Evolutionary conservation across 805 yeast species (phyloP), one percentile per base, ranked within the genome.

Genomic region (Barnettozyma siamensis): DNA sequence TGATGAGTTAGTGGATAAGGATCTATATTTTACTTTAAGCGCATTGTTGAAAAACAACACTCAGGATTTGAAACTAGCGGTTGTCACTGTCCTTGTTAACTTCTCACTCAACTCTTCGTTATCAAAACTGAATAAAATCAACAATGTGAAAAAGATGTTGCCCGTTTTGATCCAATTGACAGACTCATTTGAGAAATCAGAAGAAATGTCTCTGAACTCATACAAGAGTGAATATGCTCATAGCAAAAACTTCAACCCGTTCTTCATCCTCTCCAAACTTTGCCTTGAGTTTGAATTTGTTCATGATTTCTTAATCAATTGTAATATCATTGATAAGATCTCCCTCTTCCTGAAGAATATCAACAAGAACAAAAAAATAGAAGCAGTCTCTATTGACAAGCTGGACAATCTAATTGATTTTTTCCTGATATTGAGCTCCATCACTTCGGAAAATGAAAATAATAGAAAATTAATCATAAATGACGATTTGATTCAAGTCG

Each of bases 381-480:
- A 53, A 17, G 51, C 53, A 15, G 40, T 64, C 8, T 52, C 61
- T 29, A 54, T 59, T 23, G 41, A 50, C 9, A 50, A 62, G 4
- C 44, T 64, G 24, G 57, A 60, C 38, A 62, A 60, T 31, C 50
- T 64, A 11, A 50, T 64, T 9, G 68, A 63, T 45, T 62, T 66
- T 13, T 53, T 67, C 35, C 47, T 66, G 27, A 58, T 65, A 5
- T 42, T 69, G 33, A 62, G 70, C 41, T 64, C 68, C 16, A 50
- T 67, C n/a, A 61, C 67, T 2, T 52, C 69, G 0, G 53, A 57
- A 9, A 57, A 59, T 27, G 74, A 69, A 44, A 43, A 49, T 6
- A 60, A 65, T 38, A 55, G 72, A 47, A 62, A 57, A 20, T 46
- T 55, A 23, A 55, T 69, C 5, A 45, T 62, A 12, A 55, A 59